Conservation (phyloP, 2,329 filamentous ascomycete genomes). For the Sporothrix humicola region DNA sequence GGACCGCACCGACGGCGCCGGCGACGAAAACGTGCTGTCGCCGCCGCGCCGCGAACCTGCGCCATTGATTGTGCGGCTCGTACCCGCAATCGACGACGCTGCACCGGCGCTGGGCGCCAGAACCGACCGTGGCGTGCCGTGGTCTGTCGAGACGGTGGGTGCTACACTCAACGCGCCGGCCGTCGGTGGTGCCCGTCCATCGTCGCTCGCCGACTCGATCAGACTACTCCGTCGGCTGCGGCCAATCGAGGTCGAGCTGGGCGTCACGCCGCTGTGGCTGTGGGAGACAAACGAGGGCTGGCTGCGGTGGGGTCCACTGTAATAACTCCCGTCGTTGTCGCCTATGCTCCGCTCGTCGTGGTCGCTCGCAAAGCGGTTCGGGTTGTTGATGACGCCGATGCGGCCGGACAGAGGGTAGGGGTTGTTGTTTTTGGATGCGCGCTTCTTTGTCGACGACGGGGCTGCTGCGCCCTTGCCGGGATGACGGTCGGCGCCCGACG, state of each 20-base stretch:
- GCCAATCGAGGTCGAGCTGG: conserved; percentile 60
- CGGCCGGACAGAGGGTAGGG: conserved; percentile 87
- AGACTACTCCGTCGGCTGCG: conserved; percentile 61
- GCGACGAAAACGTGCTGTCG: conserved; percentile 80
- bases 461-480: conserved; percentile 45
- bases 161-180: conserved; percentile 74
- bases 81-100: conserved; percentile 70
- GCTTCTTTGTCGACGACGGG: conserved; percentile 58
- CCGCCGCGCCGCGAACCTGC: conserved; percentile 67
- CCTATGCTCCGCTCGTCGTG: background rate
- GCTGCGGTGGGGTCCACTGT: conserved; percentile 43
- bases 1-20: conserved; percentile 78
- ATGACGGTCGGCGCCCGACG: conserved; percentile 60
- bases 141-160: conserved; percentile 82
- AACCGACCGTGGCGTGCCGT: conserved; percentile 75
- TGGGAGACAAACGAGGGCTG: conserved; percentile 60
- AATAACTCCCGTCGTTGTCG: conserved; percentile 12
- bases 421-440: conserved; percentile 73
- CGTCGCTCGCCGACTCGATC: conserved; percentile 64
- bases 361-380: conserved; percentile 26
- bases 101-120: conserved; percentile 73
- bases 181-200: conserved; percentile 62
- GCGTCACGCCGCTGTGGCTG: conserved; percentile 53
- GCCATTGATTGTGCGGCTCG: conserved; percentile 70
- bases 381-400: conserved; percentile 42